Evolutionary conservation across 202 grass and related monocot species (phyloP), one percentile per base, ranked within the genome.

Genomic region (Setaria italica): DNA sequence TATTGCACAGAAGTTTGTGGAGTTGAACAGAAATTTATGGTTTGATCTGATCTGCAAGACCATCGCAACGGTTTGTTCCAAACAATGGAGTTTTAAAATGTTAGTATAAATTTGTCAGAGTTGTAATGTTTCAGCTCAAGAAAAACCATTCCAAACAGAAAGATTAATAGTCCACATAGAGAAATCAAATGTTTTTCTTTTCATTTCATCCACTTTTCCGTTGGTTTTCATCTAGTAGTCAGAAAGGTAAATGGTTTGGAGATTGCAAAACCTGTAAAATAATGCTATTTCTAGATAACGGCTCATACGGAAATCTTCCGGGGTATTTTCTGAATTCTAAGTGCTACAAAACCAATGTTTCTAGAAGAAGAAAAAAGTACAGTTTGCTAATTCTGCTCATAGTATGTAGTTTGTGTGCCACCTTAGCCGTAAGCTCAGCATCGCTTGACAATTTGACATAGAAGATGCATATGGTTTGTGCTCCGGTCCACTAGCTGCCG

Each of bases 401-500:
- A 41, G 3, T 5, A 41, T 41, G 39, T 41, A 6, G 3, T 41
- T 20, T 43, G 63, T 12, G 25, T 55, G 64, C 37, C 14, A 29
- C 35, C 58, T 7, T 39, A 34, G 15, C 48, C 47, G 58, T 66
- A 30, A 45, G 9, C n/a, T 33, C 54, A 66, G 56, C 59, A 19
- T 65, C 29, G 33, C 47, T 62, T 13, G 10, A 11, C 59, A 62
- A 62, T 2, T 56, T 5, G 37, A 14, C 47, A 30, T 41, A 7
- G 16, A 37, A 11, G 16, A 37, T 1, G 6, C 14, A 20, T 10
- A 60, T 33, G 29, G 9, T 67, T 8, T 6, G 9, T 72, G 76
- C 67, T 19, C 33, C 35, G 5, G 54, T 86, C 42, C 67, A 74
- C 78, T 60, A 50, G 39, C 39, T 77, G 43, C 42, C n/a, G 64